Percentiles rank a stretch among this genome's conserved stretches.
phyloP scores from a whole-genome alignment of 2,329 filamentous ascomycete species.

The Penicillium concentricum region DNA sequence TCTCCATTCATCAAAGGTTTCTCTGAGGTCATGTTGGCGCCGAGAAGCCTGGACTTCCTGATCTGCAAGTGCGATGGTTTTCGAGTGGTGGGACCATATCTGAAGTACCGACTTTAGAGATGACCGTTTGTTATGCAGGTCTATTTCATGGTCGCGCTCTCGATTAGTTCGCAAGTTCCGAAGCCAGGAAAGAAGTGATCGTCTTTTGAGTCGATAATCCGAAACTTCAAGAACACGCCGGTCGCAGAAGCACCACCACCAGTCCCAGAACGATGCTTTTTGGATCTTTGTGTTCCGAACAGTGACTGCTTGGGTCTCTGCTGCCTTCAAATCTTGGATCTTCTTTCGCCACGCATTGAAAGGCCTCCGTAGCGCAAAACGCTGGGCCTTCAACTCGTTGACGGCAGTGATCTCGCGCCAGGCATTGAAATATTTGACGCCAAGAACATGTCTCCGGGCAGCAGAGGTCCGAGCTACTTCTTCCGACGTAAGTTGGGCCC shows the following conservation, averaged over 20 bases:
- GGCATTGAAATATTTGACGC: constrained; percentile 66
- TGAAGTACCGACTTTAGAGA: constrained; percentile 32
- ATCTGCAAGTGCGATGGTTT: constrained; percentile 27
- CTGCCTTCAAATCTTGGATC: constrained; percentile 35
- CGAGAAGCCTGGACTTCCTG: constrained; percentile 32
- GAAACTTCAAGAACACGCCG: constrained; percentile 45
- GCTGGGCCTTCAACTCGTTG: constrained; percentile 55
- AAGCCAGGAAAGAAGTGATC: constrained; percentile 43
- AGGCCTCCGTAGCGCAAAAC: constrained; percentile 55
- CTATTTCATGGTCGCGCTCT: constrained; percentile 42
- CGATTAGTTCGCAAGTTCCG: constrained; percentile 39
- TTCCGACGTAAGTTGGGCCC: constrained; percentile 64
- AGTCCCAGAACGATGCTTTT: constrained; percentile 40
- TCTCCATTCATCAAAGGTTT: constrained; percentile 44
- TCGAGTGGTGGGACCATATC: constrained; percentile 36
- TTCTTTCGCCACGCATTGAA: constrained; percentile 54
- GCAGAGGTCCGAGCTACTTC: constrained; percentile 65
- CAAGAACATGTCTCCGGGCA: constrained; percentile 69
- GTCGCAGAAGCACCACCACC: constrained; percentile 48
- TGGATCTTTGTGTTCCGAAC: constrained; percentile 31
- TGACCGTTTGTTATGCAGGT: constrained; percentile 28
- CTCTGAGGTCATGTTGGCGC: constrained; percentile 36
- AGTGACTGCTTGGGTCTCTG: constrained; percentile 35
- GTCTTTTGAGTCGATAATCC: constrained; percentile 41
- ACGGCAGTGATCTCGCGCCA: constrained; percentile 66